Base-by-base conservation (phyloP, 257 asterid genomes). In the Datura wrightii region DNA sequence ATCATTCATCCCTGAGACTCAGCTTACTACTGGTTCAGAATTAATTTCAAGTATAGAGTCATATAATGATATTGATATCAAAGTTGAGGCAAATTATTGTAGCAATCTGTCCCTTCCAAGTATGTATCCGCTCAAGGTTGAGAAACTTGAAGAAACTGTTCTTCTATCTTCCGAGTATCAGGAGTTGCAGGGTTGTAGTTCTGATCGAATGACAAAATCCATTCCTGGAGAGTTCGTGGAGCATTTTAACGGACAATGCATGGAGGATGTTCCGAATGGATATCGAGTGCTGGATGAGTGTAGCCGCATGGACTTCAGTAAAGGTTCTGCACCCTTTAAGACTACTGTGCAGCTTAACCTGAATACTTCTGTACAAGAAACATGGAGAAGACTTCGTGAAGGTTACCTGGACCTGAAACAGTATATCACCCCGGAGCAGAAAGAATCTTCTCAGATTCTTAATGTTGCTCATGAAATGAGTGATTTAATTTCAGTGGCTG, bases 231-330 rank as follows among this genome's bases (percentile, higher is more conserved):
- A 94, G 93, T 89, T 89, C 89, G 83, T 81, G 8, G 82, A 52
- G 31, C 94, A 94, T 86, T 93, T 95, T 74, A 88, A 86, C 62
- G 83, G 88, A 76, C 89, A 83, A 88, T 86, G 87, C 65, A 93
- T 80, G 85, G 91, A 86, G 84, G 90, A 88, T 85, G 87, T 79
- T 82, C 87, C 89, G 3, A 89, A 90, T 84, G 91, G 87, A 44
- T 86, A 85, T 89, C 94, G 90, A 54, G 78, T 86, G 76, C 85
- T 94, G 84, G 99, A 94, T 88, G 99, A 96, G 91, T 94, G 98
- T 92, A 96, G 98, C 87, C 92, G 94, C 66, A 89, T 93, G 59
- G 92, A 90, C 85, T 91, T 90, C 82, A 79, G 41, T 78, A 85
- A 87, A 84, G 85, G 79, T 56, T 86, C 84, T 83, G 84, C 88